phyloP scores from a whole-genome alignment of 495 filamentous ascomycete genomes.

The Penicillium psychrofluorescens region DNA sequence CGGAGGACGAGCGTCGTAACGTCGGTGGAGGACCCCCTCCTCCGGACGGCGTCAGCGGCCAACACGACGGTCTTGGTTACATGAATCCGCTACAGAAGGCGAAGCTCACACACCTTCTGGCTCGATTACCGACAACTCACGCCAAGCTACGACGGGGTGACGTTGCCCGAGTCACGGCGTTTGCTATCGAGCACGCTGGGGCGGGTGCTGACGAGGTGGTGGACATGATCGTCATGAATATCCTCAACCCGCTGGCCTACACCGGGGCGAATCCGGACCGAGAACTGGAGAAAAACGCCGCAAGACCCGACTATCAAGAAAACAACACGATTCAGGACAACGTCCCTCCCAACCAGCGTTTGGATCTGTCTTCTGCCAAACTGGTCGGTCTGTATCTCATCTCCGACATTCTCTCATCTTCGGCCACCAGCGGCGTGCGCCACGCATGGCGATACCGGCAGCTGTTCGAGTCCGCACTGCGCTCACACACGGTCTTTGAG shows the following conservation, averaged over 20 bases:
- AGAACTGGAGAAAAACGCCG: constrained; percentile 28
- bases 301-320: constrained; percentile 11
- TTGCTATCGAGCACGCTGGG: constrained; percentile 83
- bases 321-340: not conserved
- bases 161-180: constrained; percentile 76
- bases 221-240: constrained; percentile 75
- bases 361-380: constrained; percentile 66
- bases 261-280: constrained; percentile 52
- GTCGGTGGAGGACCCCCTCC: constrained; percentile 42
- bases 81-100: constrained; percentile 81
- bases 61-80: constrained; percentile 57
- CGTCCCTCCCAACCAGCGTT: constrained; percentile 28
- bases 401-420: constrained; percentile 82
- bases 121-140: constrained; percentile 70
- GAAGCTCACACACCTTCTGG: constrained; percentile 70
- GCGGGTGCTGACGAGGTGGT: constrained; percentile 80
- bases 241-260: constrained; percentile 60
- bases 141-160: constrained; percentile 75
- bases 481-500: constrained; percentile 67
- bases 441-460: constrained; percentile 89
- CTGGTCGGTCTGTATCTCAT: constrained; percentile 81
- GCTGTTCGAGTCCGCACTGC: constrained; percentile 72
- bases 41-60: constrained; percentile 28
- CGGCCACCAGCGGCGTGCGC: constrained; percentile 72
- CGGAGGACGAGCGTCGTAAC: constrained; percentile 55